phyloP scores from a whole-genome alignment of 2,329 filamentous ascomycete species.

The Acrodontium crateriforme region DNA sequence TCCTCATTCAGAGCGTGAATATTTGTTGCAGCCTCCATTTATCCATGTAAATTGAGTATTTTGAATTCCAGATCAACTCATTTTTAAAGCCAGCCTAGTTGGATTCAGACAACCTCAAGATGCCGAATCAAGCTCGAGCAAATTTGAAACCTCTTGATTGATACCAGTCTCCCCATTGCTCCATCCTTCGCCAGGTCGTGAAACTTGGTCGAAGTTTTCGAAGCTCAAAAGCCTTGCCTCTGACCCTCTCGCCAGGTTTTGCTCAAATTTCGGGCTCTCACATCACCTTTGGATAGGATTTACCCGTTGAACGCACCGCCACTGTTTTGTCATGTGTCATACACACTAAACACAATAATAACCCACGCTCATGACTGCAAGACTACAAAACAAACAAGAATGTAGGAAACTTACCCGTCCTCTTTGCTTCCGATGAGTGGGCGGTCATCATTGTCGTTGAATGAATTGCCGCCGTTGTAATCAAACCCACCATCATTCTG shows the following conservation, averaged over 20 bases:
- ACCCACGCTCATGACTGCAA: constrained; percentile 3
- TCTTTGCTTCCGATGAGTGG: constrained; percentile 63
- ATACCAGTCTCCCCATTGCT: no score
- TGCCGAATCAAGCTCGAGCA: no score
- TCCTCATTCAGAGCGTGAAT: not conserved
- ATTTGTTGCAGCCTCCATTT: not conserved
- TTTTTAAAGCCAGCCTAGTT: no score
- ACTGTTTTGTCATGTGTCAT: not conserved
- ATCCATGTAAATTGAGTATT: not conserved
- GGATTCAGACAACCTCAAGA: no score
- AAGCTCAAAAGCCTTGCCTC: not conserved
- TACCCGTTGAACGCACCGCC: no score
- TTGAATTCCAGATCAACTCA: not conserved
- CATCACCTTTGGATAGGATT: no score
- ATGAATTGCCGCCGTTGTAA: constrained; percentile 9
- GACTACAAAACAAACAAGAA: constrained; percentile 2
- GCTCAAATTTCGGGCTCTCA: not conserved
- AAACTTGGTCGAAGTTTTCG: not conserved
- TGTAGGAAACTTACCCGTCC: constrained; percentile 74
- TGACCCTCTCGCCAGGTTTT: not conserved
- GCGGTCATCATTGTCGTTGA: constrained; percentile 28
- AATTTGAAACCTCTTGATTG: no score
- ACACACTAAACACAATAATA: not conserved
- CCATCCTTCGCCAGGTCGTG: no score
- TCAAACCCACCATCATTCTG: constrained; percentile 10